A percentile compares a stretch with the other conserved stretches of the same genome.
These are phyloP conservation scores for Rhinocladiella similis DNA, from an alignment of 2,329 filamentous ascomycete genomes.

Conservation along the genomic window DNA sequence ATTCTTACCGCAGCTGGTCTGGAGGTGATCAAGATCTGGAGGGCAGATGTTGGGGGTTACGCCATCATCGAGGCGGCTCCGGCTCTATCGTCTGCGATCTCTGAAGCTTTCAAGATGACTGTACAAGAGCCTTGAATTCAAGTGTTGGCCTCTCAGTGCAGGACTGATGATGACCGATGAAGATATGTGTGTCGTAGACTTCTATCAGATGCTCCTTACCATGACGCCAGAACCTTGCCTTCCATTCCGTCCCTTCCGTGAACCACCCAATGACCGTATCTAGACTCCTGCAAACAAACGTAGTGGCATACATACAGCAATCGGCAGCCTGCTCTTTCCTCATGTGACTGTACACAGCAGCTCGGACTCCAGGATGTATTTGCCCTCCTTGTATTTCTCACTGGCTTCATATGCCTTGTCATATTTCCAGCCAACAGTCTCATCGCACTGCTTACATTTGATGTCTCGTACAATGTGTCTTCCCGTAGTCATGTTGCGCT, in stretches of 20 bases:
- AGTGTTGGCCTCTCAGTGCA: background rate
- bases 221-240: no score
- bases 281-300: no score
- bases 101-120: background rate
- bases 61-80: background rate
- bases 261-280: no score
- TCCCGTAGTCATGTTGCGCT: constrained; percentile 98
- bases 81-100: background rate
- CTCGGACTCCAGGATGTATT: constrained; percentile 71
- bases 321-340: no score
- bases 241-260: no score
- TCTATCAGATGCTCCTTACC: no score
- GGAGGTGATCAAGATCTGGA: constrained; percentile 6
- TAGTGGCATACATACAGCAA: no score
- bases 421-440: constrained; percentile 97
- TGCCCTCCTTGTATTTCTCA: constrained; percentile 99
- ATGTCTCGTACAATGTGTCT: constrained; percentile 94
- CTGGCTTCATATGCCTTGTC: constrained; percentile 90
- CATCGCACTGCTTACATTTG: constrained; percentile 83
- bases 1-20: background rate
- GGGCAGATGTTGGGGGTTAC: background rate
- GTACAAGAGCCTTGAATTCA: background rate
- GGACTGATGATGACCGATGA: no score
- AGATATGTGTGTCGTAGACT: no score
- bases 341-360: constrained; percentile 28